These are phyloP conservation scores for Claviceps sp. DNA, from an alignment of 2,329 filamentous ascomycete species.

Conservation along the genomic window DNA sequence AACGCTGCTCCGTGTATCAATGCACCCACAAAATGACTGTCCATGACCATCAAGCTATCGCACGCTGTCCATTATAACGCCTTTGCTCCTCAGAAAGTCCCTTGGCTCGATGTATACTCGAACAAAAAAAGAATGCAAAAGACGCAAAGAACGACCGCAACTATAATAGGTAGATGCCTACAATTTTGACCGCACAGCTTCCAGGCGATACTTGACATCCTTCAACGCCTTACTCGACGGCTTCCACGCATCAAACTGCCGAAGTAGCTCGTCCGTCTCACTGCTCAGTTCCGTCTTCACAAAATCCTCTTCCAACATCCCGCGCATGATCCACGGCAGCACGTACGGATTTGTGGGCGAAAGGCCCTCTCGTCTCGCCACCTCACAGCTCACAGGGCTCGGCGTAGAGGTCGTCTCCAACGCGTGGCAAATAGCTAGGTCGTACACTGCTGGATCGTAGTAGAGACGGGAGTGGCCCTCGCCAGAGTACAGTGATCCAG, in stretches of 20 bases:
- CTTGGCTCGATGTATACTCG: too few relatives aligned
- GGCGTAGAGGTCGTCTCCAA: conserved; percentile 54
- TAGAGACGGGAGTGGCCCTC: conserved; percentile 92
- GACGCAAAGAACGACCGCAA: not conserved
- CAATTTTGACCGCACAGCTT: conserved; percentile 79
- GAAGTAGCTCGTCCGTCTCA: conserved; percentile 69
- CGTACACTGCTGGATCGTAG: conserved; percentile 76
- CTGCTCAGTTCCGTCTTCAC: conserved; percentile 67
- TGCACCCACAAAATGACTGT: too few relatives aligned
- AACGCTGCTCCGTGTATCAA: too few relatives aligned
- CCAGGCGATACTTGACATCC: conserved; percentile 89
- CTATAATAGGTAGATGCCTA: conserved; percentile 13
- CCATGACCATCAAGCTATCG: too few relatives aligned
- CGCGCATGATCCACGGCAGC: conserved; percentile 90
- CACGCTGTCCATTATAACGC: too few relatives aligned
- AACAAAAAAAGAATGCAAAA: not conserved
- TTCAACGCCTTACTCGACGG: conserved; percentile 81
- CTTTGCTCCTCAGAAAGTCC: too few relatives aligned
- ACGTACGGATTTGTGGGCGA: conserved; percentile 69
- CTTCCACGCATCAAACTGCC: conserved; percentile 87
- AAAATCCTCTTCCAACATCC: conserved; percentile 79
- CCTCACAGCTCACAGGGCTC: conserved; percentile 19
- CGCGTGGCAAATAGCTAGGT: conserved; percentile 58
- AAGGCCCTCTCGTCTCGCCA: conserved; percentile 18
- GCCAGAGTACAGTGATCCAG: conserved; percentile 80